Percentiles rank a stretch among this genome's conserved stretches.
Conservation (phyloP, 768 basidiomycete species). For the Tulasnella sp. region DNA sequence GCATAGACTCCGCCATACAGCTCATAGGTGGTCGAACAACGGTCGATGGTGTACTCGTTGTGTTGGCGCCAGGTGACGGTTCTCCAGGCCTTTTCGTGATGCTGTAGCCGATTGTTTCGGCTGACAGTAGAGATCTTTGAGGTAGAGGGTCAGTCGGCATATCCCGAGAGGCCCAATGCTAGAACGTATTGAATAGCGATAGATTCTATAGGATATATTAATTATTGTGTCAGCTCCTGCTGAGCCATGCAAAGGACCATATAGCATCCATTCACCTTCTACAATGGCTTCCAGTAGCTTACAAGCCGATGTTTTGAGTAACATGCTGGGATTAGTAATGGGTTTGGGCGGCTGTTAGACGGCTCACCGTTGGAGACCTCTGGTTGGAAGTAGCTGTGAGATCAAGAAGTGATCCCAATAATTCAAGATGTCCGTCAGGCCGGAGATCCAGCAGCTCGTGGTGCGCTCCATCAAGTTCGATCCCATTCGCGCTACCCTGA, state of each 20-base stretch:
- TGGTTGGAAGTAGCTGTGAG: too few relatives aligned
- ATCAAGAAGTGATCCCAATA: too few relatives aligned
- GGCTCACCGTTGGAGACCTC: too few relatives aligned
- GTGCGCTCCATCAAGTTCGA: too few relatives aligned
- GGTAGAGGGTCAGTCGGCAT: constrained; percentile 1
- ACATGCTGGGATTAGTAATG: too few relatives aligned
- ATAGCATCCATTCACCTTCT: neutral
- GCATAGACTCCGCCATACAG: constrained; percentile 13
- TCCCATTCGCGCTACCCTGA: too few relatives aligned
- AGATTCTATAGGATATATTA: neutral
- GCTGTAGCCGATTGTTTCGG: neutral
- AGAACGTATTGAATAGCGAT: neutral
- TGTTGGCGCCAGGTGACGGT: neutral
- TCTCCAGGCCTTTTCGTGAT: constrained; percentile 7
- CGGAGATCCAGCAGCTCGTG: too few relatives aligned
- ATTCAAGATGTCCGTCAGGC: too few relatives aligned
- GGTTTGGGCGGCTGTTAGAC: too few relatives aligned
- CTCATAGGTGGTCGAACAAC: constrained; percentile 3
- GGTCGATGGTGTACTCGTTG: neutral
- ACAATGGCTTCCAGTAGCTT: neutral
- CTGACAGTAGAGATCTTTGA: constrained; percentile 1
- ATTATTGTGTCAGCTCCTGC: neutral
- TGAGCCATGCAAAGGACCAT: neutral
- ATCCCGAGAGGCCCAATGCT: neutral
- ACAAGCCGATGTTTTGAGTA: too few relatives aligned